Percentiles rank a stretch among this genome's conserved stretches.
Conservation (phyloP, 306 rosid species). For the Delonix regia region DNA sequence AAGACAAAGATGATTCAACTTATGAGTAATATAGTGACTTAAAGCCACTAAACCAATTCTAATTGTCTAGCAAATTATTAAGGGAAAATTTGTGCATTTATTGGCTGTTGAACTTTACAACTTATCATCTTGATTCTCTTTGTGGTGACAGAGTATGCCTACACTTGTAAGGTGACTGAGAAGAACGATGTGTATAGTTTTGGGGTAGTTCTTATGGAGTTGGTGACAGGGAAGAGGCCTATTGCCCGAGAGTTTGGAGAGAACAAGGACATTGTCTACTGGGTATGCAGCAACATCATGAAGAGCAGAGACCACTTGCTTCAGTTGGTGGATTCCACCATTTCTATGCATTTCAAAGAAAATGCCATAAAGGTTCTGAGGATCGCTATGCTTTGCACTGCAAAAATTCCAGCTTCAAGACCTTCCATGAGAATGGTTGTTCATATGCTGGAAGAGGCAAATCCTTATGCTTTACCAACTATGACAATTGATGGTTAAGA, state of each 20-base stretch:
- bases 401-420: conserved; percentile 60
- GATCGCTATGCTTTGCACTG: conserved; percentile 69
- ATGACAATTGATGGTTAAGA: no score
- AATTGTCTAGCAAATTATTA: neutral
- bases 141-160: conserved; percentile 69
- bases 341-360: conserved; percentile 55
- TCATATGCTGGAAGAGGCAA: conserved; percentile 85
- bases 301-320: conserved; percentile 43
- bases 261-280: conserved; percentile 70
- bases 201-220: conserved; percentile 87
- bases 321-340: conserved; percentile 63
- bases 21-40: neutral
- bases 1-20: neutral
- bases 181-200: conserved; percentile 93
- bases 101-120: conserved; percentile 15
- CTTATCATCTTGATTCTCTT: conserved; percentile 33
- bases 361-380: conserved; percentile 67
- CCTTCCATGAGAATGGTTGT: conserved; percentile 92
- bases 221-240: conserved; percentile 77
- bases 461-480: conserved; percentile 53
- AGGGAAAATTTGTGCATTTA: neutral
- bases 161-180: conserved; percentile 80
- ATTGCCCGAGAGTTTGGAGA: conserved; percentile 76
- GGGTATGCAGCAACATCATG: conserved; percentile 60
- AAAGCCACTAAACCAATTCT: neutral